phyloP scores from a whole-genome alignment of 805 yeast species.

The Wickerhamomyces xylosicus region DNA sequence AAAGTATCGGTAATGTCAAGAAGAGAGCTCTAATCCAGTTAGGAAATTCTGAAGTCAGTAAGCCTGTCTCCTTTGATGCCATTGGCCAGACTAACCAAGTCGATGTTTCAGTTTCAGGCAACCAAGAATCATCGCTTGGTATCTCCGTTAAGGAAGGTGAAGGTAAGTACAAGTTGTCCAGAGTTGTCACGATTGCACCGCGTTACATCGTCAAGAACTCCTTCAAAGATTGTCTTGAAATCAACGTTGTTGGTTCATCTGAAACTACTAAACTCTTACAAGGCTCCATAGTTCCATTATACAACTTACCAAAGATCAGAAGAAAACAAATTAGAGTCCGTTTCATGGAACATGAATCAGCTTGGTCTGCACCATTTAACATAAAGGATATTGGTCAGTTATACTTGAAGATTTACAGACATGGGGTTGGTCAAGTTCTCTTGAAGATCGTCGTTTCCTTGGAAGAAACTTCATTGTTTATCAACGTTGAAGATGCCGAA shows the following conservation, averaged over 20 bases:
- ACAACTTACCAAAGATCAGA: constrained; percentile 45
- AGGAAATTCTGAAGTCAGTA: constrained; percentile 63
- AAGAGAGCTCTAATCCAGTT: constrained; percentile 59
- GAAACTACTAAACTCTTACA: constrained; percentile 35
- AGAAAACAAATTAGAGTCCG: constrained; percentile 54
- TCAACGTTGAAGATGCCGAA: constrained; percentile 63
- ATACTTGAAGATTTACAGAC: constrained; percentile 58
- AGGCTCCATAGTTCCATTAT: constrained; percentile 44
- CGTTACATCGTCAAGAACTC: constrained; percentile 67
- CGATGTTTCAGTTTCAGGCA: constrained; percentile 36
- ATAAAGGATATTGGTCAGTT: constrained; percentile 79
- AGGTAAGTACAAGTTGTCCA: constrained; percentile 70
- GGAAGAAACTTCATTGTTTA: constrained; percentile 76
- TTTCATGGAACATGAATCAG: constrained; percentile 42
- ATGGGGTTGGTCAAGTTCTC: constrained; percentile 56
- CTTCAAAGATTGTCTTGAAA: constrained; percentile 41
- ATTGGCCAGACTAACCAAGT: constrained; percentile 71
- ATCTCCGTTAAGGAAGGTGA: constrained; percentile 69
- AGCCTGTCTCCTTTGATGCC: constrained; percentile 76
- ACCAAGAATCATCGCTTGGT: constrained; percentile 65
- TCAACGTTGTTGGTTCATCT: constrained; percentile 62
- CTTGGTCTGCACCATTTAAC: constrained; percentile 84
- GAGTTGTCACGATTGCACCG: constrained; percentile 74
- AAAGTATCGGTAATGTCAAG: constrained; percentile 40
- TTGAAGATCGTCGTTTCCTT: constrained; percentile 63